Evolutionary conservation across 495 filamentous ascomycete species (phyloP).

Genomic region (Xylaria acuta): DNA sequence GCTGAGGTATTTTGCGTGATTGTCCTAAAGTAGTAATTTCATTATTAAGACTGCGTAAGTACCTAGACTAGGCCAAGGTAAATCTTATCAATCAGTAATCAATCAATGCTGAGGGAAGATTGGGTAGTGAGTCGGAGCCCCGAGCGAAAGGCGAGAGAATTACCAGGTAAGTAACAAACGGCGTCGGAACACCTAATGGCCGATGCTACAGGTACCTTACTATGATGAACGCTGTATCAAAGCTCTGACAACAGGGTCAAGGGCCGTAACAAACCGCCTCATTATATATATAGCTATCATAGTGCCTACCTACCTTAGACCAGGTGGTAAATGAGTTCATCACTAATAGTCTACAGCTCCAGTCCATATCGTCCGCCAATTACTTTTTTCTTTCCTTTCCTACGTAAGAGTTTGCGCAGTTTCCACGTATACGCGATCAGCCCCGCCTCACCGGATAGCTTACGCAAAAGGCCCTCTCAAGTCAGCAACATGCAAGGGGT

Average conservation of each 20-base stretch:
- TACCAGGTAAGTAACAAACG: no score
- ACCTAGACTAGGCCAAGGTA: background rate
- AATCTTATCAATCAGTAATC: constrained; percentile 10
- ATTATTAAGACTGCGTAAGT: background rate
- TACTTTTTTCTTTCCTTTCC: background rate
- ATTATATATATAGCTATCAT: background rate
- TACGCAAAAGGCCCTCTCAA: background rate
- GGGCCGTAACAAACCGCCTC: background rate
- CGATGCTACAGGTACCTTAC: background rate
- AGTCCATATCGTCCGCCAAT: background rate
- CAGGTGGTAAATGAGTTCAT: background rate
- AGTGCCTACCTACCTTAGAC: no score
- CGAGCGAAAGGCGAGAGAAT: no score
- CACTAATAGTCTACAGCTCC: background rate
- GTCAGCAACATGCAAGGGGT: background rate
- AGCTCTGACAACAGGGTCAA: background rate
- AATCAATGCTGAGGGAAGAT: constrained; percentile 15
- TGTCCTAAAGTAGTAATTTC: background rate
- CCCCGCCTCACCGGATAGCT: background rate
- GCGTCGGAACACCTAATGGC: no score
- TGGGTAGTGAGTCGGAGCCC: background rate
- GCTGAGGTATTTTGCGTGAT: background rate
- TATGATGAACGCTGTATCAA: background rate
- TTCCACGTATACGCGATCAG: background rate
- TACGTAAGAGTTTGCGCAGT: background rate